These are phyloP conservation scores for Aspergillus sp. DNA, from an alignment of 2,329 filamentous ascomycete genomes.

Conservation along the genomic window DNA sequence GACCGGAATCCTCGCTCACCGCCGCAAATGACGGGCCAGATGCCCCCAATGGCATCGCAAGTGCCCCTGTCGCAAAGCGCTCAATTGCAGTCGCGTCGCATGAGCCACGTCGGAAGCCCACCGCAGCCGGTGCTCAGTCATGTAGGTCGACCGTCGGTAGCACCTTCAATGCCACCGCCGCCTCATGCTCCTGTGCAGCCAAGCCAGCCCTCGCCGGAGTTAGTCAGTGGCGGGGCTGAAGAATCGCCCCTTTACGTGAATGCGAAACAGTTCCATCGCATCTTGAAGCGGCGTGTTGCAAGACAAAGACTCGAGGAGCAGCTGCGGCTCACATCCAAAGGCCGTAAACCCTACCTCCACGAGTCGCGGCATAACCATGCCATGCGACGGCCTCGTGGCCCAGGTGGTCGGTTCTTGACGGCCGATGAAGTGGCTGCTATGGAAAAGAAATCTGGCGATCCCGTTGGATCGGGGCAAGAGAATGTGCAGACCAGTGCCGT, in stretches of 20 bases:
- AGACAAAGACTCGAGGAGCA: slow-evolving; percentile 91
- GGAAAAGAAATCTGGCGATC: slow-evolving; percentile 57
- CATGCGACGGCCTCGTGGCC: slow-evolving; percentile 89
- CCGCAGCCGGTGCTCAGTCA: slow-evolving; percentile 73
- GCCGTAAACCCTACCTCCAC: slow-evolving; percentile 92
- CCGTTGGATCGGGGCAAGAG: slow-evolving; percentile 26
- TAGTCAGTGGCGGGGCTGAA: slow-evolving; percentile 65
- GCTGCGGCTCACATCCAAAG: slow-evolving; percentile 84
- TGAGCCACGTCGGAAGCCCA: slow-evolving; percentile 71
- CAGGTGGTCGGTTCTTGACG: slow-evolving; percentile 90
- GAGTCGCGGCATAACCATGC: slow-evolving; percentile 97
- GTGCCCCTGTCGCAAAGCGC: slow-evolving; percentile 49
- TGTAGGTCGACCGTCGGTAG: slow-evolving; percentile 46
- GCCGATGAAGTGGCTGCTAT: slow-evolving; percentile 91
- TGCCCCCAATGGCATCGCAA: slow-evolving; percentile 43
- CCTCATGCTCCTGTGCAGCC: slow-evolving; percentile 56
- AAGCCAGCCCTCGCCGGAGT: slow-evolving; percentile 71
- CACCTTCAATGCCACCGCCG: slow-evolving; percentile 45
- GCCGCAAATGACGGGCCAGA: slow-evolving; percentile 58
- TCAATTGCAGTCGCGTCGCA: slow-evolving; percentile 57
- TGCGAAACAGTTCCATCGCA: slow-evolving; percentile 96
- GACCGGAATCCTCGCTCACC: slow-evolving; percentile 74
- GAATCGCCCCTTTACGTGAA: slow-evolving; percentile 97
- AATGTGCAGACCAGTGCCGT: slow-evolving; percentile 21
- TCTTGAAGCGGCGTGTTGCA: slow-evolving; percentile 87